Evolutionary conservation across 495 filamentous ascomycete genomes (phyloP).

Genomic region (Aspergillus funiculosus): DNA sequence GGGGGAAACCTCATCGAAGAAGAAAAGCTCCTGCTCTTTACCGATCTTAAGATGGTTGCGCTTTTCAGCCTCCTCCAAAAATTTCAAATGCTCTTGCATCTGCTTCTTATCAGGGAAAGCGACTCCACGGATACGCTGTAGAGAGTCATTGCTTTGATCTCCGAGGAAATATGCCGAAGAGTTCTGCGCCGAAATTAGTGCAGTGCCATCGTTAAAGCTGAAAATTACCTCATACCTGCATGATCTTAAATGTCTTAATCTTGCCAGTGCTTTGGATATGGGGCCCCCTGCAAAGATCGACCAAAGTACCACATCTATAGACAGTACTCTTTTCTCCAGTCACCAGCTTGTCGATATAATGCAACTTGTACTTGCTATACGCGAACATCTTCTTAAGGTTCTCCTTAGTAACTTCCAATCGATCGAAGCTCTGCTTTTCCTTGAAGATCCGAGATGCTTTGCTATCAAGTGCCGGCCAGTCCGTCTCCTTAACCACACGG

Average conservation of each 20-base stretch:
- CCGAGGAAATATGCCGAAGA: slow-evolving; percentile 96
- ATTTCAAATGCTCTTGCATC: slow-evolving; percentile 83
- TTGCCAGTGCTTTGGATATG: slow-evolving; percentile 90
- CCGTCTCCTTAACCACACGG: slow-evolving; percentile 62
- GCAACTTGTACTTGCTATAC: slow-evolving; percentile 92
- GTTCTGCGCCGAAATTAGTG: slow-evolving; percentile 54
- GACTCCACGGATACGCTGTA: slow-evolving; percentile 93
- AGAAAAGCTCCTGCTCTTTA: slow-evolving; percentile 92
- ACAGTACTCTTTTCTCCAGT: slow-evolving; percentile 89
- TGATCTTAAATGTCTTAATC: slow-evolving; percentile 88
- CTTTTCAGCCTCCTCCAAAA: slow-evolving; percentile 93
- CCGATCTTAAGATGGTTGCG: slow-evolving; percentile 88
- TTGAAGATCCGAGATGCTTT: slow-evolving; percentile 75
- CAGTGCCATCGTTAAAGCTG: background rate
- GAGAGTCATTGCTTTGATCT: slow-evolving; percentile 82
- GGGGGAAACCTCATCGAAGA: slow-evolving; percentile 87
- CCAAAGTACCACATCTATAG: slow-evolving; percentile 77
- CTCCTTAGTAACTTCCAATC: slow-evolving; percentile 80
- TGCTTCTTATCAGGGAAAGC: slow-evolving; percentile 96
- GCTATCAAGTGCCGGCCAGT: slow-evolving; percentile 75
- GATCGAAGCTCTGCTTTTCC: slow-evolving; percentile 93
- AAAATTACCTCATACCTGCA: slow-evolving; percentile 51
- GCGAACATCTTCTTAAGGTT: slow-evolving; percentile 93
- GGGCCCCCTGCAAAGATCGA: slow-evolving; percentile 74
- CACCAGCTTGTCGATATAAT: slow-evolving; percentile 92